Base-by-base conservation (phyloP, 83 land plant genomes). In the Diphasiastrum complanatum region DNA sequence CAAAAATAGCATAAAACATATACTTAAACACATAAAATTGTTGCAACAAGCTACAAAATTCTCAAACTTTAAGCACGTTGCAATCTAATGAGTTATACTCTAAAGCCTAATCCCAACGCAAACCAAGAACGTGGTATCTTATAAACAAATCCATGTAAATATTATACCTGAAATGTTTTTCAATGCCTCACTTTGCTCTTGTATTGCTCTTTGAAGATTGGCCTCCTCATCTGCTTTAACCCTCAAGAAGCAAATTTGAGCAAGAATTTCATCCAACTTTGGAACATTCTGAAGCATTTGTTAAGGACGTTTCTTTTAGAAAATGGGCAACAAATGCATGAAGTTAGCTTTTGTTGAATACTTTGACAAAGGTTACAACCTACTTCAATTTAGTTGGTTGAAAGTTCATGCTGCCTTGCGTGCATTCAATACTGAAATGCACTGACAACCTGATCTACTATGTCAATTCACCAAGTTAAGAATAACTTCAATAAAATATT, bases 161-260 rank as follows among this genome's bases (percentile, higher is more conserved):
- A 49, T 5, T 12, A 57, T 16, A 61, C 64, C 33, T 61, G 64
- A 10, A 27, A 12, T 12, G 8, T 25, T 45, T 4, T 48, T 31
- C 18, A 61, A 26, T 14, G 50, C 33, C 18, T 61, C 18, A 35
- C 36, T 41, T 24, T 61, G 64, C 49, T 61, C 64, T 25, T 45
- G 27, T 4, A 45, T 19, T 41, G 64, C 6, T 18, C 11, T 20
- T 34, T 6, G 33, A 18, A 61, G 23, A 18, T 5, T 6, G 33
- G 11, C 64, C 45, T 43, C 64, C 30, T 61, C 64, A 20, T 31
- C 27, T 45, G 12, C 14, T 33, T 61, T 31, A 2, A 31, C 51
- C 26, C 64, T 61, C 38, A 61, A 26, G 10, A 25, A 3, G n/a
- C 50, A 48, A 61, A 61, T 26, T 12, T 41, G 8, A 41, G 41